These are phyloP conservation scores for Barnettozyma hawaiiensis DNA, from an alignment of 1,139 yeast genomes.

Conservation along the genomic window DNA sequence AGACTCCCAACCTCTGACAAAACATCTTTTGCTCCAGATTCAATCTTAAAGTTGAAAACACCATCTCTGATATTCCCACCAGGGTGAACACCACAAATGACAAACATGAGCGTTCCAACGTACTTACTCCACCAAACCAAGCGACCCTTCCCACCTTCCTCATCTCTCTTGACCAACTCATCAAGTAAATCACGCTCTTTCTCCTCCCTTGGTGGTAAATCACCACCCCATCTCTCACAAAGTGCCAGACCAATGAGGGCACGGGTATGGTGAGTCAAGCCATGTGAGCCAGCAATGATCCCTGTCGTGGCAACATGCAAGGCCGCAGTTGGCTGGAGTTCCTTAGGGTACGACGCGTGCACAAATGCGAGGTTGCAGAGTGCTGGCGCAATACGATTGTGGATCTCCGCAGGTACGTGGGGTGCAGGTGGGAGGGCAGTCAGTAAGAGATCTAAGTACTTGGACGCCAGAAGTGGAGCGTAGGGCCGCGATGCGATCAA, in stretches of 20 bases:
- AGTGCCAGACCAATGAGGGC: slow-evolving; percentile 63
- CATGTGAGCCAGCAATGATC: slow-evolving; percentile 62
- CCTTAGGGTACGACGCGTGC: slow-evolving; percentile 66
- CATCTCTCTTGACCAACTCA: slow-evolving; percentile 34
- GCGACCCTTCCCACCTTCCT: slow-evolving; percentile 29
- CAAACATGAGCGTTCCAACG: slow-evolving; percentile 63
- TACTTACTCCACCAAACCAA: slow-evolving; percentile 61
- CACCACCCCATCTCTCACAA: slow-evolving; percentile 74
- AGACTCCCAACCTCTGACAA: not conserved
- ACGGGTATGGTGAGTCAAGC: slow-evolving; percentile 58
- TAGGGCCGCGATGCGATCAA: slow-evolving; percentile 58
- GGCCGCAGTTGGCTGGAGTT: slow-evolving; percentile 65
- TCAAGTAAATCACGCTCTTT: slow-evolving; percentile 38
- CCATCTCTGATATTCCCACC: slow-evolving; percentile 64
- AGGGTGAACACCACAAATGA: slow-evolving; percentile 68
- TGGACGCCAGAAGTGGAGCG: slow-evolving; percentile 52
- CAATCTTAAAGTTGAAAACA: slow-evolving; percentile 37
- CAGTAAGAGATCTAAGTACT: slow-evolving; percentile 43
- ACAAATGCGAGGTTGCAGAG: slow-evolving; percentile 63
- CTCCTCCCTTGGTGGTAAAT: slow-evolving; percentile 50
- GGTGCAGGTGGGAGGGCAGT: slow-evolving; percentile 45
- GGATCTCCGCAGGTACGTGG: slow-evolving; percentile 50
- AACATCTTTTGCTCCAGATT: not conserved
- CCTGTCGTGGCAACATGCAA: slow-evolving; percentile 64
- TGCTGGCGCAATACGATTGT: slow-evolving; percentile 55